phyloP scores from a whole-genome alignment of 495 filamentous ascomycete species.

The Thermothielavioides terrestris region DNA sequence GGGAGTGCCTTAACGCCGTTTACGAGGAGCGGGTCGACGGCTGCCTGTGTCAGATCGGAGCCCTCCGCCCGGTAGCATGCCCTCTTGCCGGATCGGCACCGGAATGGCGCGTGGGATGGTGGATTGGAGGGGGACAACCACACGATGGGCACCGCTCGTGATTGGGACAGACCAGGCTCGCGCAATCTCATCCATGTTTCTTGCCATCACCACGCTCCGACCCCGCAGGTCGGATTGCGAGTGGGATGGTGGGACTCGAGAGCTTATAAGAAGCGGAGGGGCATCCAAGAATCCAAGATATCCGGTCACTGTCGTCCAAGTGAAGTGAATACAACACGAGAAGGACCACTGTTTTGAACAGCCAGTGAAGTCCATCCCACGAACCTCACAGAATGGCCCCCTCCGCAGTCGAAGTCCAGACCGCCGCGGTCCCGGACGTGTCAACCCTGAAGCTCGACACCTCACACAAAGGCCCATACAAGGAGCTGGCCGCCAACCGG shows the following conservation, averaged over 20 bases:
- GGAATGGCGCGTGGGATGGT: background rate
- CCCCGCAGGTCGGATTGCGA: slow-evolving; percentile 5
- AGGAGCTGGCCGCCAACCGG: slow-evolving; percentile 48
- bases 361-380: too few species aligned
- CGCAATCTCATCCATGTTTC: slow-evolving; percentile 20
- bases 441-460: slow-evolving; percentile 27
- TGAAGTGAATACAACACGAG: background rate
- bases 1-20: background rate
- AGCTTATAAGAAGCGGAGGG: background rate
- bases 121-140: background rate
- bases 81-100: background rate
- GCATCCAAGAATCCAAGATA: background rate
- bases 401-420: slow-evolving; percentile 27
- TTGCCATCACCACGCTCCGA: slow-evolving; percentile 7
- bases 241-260: background rate
- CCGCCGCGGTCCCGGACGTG: slow-evolving; percentile 21
- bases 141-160: background rate
- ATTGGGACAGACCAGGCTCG: slow-evolving; percentile 8
- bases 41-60: background rate
- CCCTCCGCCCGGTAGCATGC: background rate
- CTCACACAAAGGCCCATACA: slow-evolving; percentile 46
- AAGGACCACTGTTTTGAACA: background rate
- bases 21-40: background rate
- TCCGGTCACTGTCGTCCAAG: too few species aligned
- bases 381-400: slow-evolving; percentile 22